Percentiles rank a stretch among this genome's conserved stretches.
Conservation (phyloP, 2,329 filamentous ascomycete genomes). For the Geosmithia flava region DNA sequence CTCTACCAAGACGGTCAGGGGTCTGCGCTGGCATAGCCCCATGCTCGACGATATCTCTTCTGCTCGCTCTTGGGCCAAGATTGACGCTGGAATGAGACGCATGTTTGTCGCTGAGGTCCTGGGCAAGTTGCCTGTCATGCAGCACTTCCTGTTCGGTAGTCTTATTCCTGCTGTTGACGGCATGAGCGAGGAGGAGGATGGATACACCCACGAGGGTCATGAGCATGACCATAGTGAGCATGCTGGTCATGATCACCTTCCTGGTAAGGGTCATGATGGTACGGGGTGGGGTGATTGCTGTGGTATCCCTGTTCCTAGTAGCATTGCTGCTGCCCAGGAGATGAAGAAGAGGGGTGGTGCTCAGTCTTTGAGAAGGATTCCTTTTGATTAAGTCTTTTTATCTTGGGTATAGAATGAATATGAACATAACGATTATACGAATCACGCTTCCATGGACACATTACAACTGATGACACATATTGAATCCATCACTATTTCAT, state of each 20-base stretch:
- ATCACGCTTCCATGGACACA: too few species aligned
- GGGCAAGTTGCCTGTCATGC: constrained; percentile 92
- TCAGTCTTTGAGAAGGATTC: constrained; percentile 57
- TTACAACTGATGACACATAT: too few species aligned
- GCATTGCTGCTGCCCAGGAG: constrained; percentile 81
- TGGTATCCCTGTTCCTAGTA: constrained; percentile 93
- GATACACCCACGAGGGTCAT: constrained; percentile 37
- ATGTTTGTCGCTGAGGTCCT: constrained; percentile 95
- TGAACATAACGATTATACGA: too few species aligned
- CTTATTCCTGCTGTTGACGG: constrained; percentile 67
- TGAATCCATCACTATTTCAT: too few species aligned
- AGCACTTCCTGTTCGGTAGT: constrained; percentile 91
- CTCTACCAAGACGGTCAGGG: constrained; percentile 89
- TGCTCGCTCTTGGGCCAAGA: constrained; percentile 80
- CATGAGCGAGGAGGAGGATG: constrained; percentile 55
- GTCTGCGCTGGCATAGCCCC: constrained; percentile 88
- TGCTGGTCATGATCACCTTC: constrained; percentile 1
- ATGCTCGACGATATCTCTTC: constrained; percentile 98
- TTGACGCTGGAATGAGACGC: constrained; percentile 87
- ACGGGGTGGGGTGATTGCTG: constrained; percentile 91
- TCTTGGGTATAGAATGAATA: too few species aligned
- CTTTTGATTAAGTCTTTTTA: constrained; percentile 52
- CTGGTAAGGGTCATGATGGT: constrained; percentile 49
- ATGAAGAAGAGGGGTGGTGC: constrained; percentile 60
- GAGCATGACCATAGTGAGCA: constrained; percentile 36